Base-by-base conservation (phyloP, 2,329 filamentous ascomycete species). In the Penicillium sclerotiorum region DNA sequence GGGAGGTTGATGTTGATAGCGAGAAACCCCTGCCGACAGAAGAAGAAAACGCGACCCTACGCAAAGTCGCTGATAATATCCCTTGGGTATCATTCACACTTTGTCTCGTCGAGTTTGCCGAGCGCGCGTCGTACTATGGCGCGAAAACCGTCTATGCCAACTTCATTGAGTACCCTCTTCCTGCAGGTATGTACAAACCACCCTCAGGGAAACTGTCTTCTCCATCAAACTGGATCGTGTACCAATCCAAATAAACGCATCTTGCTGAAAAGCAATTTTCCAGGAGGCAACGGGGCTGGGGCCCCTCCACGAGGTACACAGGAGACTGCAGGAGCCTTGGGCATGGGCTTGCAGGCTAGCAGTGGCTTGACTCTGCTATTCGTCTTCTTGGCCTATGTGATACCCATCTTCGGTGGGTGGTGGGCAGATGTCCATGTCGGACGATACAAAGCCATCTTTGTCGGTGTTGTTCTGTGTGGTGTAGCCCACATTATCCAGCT, bases 101-200 rank as follows among this genome's bases (percentile, higher is more conserved):
- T 23, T 85, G 82, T 53, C 57, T 79, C 6, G 80, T 84, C 33
- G 83, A 85, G 55, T 80, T 85, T 52, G 80, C 79, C 47, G 83
- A 86, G 61, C 73, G 83, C 47, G 82, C 81, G 2, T 84, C 81
- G 0, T 85, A 81, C 71, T 84, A 83, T 60, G 82, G 82, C 52
- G 73, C 77, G 5, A 74, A 79, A 53, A 77, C 77, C 0, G 68
- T 80, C 7, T 83, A 84, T 63, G 75, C 74, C 54, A 87, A 87
- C 63, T 87, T 80, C 58, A 78, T 87, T 60, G 80, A 86, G 58
- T 79, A 80, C 8, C 78, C 80, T 3, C 63, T 88, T 4, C 84
- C 84, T 1, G 53, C 65, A 2, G 77, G 74, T 65, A 50, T 22
- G 38, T 43, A 20, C 18, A 13, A 84, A 8, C 81, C 13, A 4